Percentiles rank a stretch among this genome's conserved stretches.
phyloP scores from a whole-genome alignment of 176 grass and related monocot genomes.

The Hyparrhenia diplandra region DNA sequence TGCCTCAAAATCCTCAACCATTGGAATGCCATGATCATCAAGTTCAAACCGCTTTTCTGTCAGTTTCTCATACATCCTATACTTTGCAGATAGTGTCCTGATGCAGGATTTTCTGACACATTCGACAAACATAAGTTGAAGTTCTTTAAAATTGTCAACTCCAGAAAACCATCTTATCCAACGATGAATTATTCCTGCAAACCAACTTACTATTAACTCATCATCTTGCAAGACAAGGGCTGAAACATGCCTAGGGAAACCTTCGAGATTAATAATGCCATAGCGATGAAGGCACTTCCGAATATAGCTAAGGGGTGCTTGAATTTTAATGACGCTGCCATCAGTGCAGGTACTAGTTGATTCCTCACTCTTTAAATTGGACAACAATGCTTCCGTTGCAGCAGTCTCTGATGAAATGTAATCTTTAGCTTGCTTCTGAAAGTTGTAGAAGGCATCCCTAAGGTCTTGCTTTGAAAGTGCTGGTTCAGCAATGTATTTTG shows the following conservation, averaged over 20 bases:
- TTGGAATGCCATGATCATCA: constrained; percentile 65
- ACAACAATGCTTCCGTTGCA: constrained; percentile 50
- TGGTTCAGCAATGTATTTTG: constrained; percentile 82
- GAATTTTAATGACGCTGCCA: constrained; percentile 44
- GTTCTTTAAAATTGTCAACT: constrained; percentile 80
- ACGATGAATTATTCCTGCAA: constrained; percentile 75
- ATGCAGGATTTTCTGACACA: constrained; percentile 90
- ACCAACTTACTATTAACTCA: constrained; percentile 87
- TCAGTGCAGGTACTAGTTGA: constrained; percentile 31
- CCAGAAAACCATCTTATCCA: constrained; percentile 80
- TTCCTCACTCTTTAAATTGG: constrained; percentile 35
- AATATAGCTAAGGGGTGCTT: constrained; percentile 65
- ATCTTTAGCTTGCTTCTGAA: constrained; percentile 67
- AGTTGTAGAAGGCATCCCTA: constrained; percentile 74
- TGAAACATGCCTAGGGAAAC: constrained; percentile 72
- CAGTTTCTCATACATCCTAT: constrained; percentile 72
- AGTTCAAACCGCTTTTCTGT: constrained; percentile 91
- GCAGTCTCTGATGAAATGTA: constrained; percentile 67
- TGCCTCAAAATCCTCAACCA: constrained; percentile 56
- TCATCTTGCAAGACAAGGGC: constrained; percentile 89
- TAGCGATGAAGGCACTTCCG: constrained; percentile 71
- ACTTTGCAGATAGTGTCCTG: constrained; percentile 85
- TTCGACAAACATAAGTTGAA: constrained; percentile 63
- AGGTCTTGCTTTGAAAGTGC: constrained; percentile 75
- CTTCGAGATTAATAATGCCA: constrained; percentile 75